Evolutionary conservation across 768 basidiomycete species (phyloP).

Genomic region (Termitomyces sp.): DNA sequence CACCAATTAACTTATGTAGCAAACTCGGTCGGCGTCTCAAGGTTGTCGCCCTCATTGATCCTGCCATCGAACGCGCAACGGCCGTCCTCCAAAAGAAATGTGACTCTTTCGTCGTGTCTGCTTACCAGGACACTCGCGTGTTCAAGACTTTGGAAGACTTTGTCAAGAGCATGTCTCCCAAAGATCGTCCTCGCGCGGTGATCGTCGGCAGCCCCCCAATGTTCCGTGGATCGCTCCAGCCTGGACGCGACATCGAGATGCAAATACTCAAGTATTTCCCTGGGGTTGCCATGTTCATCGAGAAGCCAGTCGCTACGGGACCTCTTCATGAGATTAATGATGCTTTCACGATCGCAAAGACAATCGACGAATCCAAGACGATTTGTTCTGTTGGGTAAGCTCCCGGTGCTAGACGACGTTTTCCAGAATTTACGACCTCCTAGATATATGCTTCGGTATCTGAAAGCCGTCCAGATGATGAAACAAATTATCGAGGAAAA

Average conservation of each 20-base stretch:
- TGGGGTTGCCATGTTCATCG: conserved; percentile 84
- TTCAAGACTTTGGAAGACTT: conserved; percentile 88
- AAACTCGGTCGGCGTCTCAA: conserved; percentile 96
- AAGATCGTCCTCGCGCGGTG: conserved; percentile 73
- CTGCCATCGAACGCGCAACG: conserved; percentile 75
- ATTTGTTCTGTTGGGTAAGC: conserved; percentile 87
- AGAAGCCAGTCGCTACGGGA: conserved; percentile 90
- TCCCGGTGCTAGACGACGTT: background rate
- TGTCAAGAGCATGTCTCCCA: conserved; percentile 60
- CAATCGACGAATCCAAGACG: conserved; percentile 64
- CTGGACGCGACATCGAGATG: conserved; percentile 81
- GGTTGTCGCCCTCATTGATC: conserved; percentile 93
- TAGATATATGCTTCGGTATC: conserved; percentile 92
- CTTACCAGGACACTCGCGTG: conserved; percentile 85
- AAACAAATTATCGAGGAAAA: conserved; percentile 94
- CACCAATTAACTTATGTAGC: conserved; percentile 32
- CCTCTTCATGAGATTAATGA: conserved; percentile 63
- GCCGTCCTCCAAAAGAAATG: conserved; percentile 86
- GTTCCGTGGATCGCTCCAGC: conserved; percentile 77
- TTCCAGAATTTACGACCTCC: background rate
- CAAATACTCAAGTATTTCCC: conserved; percentile 88
- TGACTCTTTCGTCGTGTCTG: conserved; percentile 88
- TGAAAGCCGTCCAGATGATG: conserved; percentile 94
- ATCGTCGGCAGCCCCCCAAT: conserved; percentile 92
- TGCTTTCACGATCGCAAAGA: conserved; percentile 67